These are phyloP conservation scores for Skeletonema grethae DNA, from an alignment of 108 stramenopile genomes.

Conservation along the genomic window DNA sequence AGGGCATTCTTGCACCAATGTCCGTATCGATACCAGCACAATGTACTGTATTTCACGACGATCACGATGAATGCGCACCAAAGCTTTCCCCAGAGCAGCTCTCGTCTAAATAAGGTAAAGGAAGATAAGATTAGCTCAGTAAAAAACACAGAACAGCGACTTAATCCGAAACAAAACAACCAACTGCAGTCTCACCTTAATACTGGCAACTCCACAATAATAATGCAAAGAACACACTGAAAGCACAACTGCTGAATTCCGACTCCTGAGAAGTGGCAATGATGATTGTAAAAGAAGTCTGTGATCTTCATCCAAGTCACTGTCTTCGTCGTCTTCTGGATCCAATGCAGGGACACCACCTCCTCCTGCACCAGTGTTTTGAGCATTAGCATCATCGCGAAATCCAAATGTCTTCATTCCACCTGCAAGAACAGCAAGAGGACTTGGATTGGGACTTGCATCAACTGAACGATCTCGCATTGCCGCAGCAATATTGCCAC, in stretches of 20 bases:
- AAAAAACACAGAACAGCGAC: not conserved
- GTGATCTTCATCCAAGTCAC: slow-evolving; percentile 93
- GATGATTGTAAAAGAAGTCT: slow-evolving; percentile 78
- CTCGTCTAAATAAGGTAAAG: slow-evolving; percentile 29
- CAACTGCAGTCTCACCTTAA: slow-evolving; percentile 45
- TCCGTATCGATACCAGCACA: slow-evolving; percentile 89
- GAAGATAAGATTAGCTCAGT: not conserved
- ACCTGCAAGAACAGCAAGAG: not conserved
- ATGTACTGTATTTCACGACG: slow-evolving; percentile 97
- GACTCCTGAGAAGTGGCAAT: slow-evolving; percentile 90
- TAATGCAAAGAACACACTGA: slow-evolving; percentile 92
- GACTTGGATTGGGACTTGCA: slow-evolving; percentile 21
- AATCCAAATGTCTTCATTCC: slow-evolving; percentile 15
- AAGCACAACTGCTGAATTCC: slow-evolving; percentile 96
- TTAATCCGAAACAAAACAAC: not conserved
- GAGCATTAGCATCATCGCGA: slow-evolving; percentile 38
- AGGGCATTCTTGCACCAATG: slow-evolving; percentile 89
- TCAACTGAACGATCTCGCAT: slow-evolving; percentile 36
- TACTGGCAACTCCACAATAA: slow-evolving; percentile 90
- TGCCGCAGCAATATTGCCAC: slow-evolving; percentile 37
- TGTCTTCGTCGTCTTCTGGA: slow-evolving; percentile 63
- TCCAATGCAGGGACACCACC: slow-evolving; percentile 27
- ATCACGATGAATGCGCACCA: slow-evolving; percentile 95
- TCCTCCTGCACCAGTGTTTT: slow-evolving; percentile 7
- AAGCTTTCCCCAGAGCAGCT: slow-evolving; percentile 88